A percentile compares a stretch with the other conserved stretches of the same genome.
phyloP scores from a whole-genome alignment of 2,329 filamentous ascomycete species.

The Dactylellina cionopaga region DNA sequence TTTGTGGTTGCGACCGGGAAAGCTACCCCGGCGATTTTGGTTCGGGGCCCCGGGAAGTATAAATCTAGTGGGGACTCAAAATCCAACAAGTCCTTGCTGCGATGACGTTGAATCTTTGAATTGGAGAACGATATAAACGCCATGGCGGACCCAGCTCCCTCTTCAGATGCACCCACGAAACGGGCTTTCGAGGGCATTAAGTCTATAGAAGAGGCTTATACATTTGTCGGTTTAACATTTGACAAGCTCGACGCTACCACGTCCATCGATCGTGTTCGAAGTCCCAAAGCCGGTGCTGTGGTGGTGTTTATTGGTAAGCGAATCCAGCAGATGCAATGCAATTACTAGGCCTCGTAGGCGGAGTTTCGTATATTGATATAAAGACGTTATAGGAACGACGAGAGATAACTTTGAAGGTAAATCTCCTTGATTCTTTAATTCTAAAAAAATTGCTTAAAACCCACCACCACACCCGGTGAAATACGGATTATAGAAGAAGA shows the following conservation, averaged over 20 bases:
- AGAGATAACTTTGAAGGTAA: slow-evolving; percentile 74
- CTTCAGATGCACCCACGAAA: slow-evolving; percentile 2
- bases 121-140: background rate
- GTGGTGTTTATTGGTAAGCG: slow-evolving; percentile 76
- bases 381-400: slow-evolving; percentile 72
- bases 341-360: no score
- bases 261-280: slow-evolving; percentile 75
- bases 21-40: background rate
- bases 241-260: slow-evolving; percentile 68
- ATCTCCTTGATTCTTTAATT: background rate
- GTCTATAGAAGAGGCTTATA: slow-evolving; percentile 64
- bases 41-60: background rate
- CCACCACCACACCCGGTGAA: no score
- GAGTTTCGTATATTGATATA: slow-evolving; percentile 15
- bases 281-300: slow-evolving; percentile 77
- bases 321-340: no score
- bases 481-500: background rate
- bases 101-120: background rate
- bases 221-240: slow-evolving; percentile 76
- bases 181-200: slow-evolving; percentile 43
- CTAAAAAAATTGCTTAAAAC: background rate
- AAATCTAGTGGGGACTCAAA: background rate
- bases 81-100: slow-evolving; percentile 5
- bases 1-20: background rate
- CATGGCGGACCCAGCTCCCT: background rate